Evolutionary conservation across 2,329 filamentous ascomycete species (phyloP).

Genomic region (Scleromitrula shiraiana): DNA sequence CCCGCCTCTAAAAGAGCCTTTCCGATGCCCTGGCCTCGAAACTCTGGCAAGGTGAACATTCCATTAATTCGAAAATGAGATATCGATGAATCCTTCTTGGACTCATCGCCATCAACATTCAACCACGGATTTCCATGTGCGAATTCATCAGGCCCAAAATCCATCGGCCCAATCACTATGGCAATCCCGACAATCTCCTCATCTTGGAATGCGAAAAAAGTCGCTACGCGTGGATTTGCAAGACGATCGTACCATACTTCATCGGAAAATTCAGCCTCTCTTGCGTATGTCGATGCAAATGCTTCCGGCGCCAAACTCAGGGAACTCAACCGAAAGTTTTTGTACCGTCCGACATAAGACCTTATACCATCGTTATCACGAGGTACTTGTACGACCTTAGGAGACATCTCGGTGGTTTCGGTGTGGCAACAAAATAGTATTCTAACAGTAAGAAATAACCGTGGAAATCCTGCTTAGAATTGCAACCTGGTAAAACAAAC

Average conservation of each 20-base stretch:
- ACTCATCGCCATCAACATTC: neutral
- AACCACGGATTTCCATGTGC: conserved; percentile 17
- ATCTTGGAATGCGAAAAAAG: conserved; percentile 29
- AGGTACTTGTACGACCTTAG: conserved; percentile 22
- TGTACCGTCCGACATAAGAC: conserved; percentile 18
- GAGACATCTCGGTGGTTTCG: conserved; percentile 15
- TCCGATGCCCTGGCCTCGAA: conserved; percentile 32
- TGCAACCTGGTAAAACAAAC: neutral
- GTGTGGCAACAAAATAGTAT: neutral
- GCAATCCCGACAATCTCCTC: conserved; percentile 28
- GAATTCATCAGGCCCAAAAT: conserved; percentile 13
- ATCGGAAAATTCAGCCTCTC: conserved; percentile 31
- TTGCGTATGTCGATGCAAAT: conserved; percentile 33
- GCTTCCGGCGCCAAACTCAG: conserved; percentile 26
- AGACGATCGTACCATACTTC: conserved; percentile 32
- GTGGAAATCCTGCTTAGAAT: neutral
- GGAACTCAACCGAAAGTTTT: conserved; percentile 22
- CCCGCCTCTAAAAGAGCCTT: conserved; percentile 28
- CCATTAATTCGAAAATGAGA: conserved; percentile 31
- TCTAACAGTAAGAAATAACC: neutral
- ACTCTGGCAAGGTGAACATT: conserved; percentile 33
- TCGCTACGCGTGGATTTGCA: conserved; percentile 30
- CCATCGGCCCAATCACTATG: conserved; percentile 29
- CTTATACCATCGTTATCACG: conserved; percentile 19
- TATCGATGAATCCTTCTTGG: conserved; percentile 6